Percentiles rank a stretch among this genome's conserved stretches.
phyloP scores from a whole-genome alignment of 73 alveolate species.

The Durusdinium trenchii region DNA sequence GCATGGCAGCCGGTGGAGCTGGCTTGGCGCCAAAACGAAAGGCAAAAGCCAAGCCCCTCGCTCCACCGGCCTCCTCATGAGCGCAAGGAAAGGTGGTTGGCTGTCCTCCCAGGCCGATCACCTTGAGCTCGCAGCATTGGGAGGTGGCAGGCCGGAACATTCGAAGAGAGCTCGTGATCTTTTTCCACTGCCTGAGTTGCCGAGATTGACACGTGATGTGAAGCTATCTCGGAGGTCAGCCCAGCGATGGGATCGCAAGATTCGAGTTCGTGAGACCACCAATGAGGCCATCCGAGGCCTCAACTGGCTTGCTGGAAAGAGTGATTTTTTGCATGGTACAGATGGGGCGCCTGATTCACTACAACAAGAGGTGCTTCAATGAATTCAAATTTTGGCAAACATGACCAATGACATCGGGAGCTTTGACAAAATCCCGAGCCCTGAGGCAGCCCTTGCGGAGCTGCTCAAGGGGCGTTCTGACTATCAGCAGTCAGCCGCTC shows the following conservation, averaged over 20 bases:
- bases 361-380: neutral
- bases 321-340: no score
- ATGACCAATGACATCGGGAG: neutral
- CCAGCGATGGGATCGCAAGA: neutral
- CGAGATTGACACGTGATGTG: neutral
- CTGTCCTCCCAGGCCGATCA: neutral
- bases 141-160: neutral
- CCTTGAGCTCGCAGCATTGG: no score
- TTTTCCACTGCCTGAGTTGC: conserved; percentile 20
- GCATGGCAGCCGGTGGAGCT: neutral
- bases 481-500: neutral
- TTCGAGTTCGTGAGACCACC: no score
- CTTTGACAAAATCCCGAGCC: neutral
- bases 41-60: neutral
- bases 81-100: neutral
- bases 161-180: neutral
- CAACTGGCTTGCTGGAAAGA: no score
- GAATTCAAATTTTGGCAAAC: neutral
- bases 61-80: neutral
- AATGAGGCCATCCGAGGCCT: no score
- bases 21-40: neutral
- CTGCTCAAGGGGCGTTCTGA: conserved; percentile 12
- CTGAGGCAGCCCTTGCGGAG: conserved; percentile 1
- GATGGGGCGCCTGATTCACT: no score
- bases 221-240: neutral